These are phyloP conservation scores for Ciborinia camelliae DNA, from an alignment of 2,329 filamentous ascomycete species.

Conservation along the genomic window DNA sequence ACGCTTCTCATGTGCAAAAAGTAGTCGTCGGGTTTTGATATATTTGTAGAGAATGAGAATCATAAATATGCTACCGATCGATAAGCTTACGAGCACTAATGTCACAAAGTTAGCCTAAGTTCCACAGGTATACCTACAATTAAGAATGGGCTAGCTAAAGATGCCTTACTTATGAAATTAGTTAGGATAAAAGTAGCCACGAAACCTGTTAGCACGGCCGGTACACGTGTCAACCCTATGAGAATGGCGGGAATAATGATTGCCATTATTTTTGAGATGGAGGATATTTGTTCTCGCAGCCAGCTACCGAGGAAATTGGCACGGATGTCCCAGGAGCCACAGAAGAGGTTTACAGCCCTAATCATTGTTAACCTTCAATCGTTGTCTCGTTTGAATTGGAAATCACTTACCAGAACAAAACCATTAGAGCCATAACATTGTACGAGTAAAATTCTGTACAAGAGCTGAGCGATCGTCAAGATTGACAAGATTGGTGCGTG, in stretches of 20 bases:
- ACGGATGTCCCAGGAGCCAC: conserved; percentile 38
- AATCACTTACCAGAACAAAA: conserved; percentile 45
- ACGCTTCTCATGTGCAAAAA: conserved; percentile 35
- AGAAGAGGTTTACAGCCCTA: conserved; percentile 42
- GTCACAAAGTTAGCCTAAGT: not conserved
- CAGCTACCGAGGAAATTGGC: conserved; percentile 31
- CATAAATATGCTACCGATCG: conserved; percentile 39
- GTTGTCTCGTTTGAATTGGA: not conserved
- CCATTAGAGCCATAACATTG: conserved; percentile 47
- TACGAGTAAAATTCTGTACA: conserved; percentile 48
- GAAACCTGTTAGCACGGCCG: conserved; percentile 33
- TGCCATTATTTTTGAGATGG: conserved; percentile 39
- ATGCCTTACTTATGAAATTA: conserved; percentile 41
- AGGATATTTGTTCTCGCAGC: conserved; percentile 31
- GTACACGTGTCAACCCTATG: conserved; percentile 37
- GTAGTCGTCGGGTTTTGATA: conserved; percentile 40
- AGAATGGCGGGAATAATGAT: conserved; percentile 40
- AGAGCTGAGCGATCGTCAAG: conserved; percentile 15
- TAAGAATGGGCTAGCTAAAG: not conserved
- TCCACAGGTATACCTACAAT: not conserved
- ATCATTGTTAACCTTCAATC: not conserved
- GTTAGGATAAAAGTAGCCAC: conserved; percentile 39
- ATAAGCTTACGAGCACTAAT: conserved; percentile 43
- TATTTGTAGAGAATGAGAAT: conserved; percentile 44
- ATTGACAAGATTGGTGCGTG: not conserved